Percentiles rank a stretch among this genome's conserved stretches.
Conservation (phyloP, 1,284 basidiomycete species). For the Ceratobasidium sp. region DNA sequence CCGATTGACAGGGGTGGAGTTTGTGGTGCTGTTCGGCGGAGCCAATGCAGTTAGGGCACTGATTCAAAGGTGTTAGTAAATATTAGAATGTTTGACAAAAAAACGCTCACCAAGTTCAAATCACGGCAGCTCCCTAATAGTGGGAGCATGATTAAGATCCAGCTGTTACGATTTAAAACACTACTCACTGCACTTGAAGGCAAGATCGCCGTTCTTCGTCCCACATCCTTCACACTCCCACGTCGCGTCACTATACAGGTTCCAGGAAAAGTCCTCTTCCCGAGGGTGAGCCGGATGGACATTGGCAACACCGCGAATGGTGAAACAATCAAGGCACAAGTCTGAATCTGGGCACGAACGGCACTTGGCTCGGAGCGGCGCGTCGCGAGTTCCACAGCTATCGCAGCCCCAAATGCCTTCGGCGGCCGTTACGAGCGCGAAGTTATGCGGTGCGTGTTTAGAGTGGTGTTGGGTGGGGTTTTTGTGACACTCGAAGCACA, state of each 20-base stretch:
- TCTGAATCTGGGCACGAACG: conserved; percentile 35
- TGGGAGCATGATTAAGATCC: background rate
- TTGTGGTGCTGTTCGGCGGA: conserved; percentile 36
- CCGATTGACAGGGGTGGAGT: conserved; percentile 14
- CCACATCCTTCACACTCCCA: conserved; percentile 45
- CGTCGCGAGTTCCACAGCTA: conserved; percentile 31
- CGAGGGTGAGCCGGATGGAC: conserved; percentile 31
- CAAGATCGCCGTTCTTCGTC: conserved; percentile 36
- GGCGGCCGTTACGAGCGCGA: conserved; percentile 32
- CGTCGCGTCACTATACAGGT: conserved; percentile 22
- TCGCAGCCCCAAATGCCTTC: conserved; percentile 40
- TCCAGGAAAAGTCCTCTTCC: conserved; percentile 33
- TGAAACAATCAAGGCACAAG: conserved; percentile 39
- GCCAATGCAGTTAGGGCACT: conserved; percentile 38
- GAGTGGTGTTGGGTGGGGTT: conserved; percentile 39
- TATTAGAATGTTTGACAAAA: background rate
- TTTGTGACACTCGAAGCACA: conserved; percentile 44
- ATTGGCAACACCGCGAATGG: conserved; percentile 27
- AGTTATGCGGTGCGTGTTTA: conserved; percentile 41
- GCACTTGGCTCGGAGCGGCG: conserved; percentile 33
- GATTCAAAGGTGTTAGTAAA: background rate
- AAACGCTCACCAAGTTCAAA: conserved; percentile 25
- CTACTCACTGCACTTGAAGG: conserved; percentile 37
- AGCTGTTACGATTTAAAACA: background rate
- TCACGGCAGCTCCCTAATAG: conserved; percentile 38